Conservation (phyloP, 257 asterid species). For the Fraxinus cuspidata region DNA sequence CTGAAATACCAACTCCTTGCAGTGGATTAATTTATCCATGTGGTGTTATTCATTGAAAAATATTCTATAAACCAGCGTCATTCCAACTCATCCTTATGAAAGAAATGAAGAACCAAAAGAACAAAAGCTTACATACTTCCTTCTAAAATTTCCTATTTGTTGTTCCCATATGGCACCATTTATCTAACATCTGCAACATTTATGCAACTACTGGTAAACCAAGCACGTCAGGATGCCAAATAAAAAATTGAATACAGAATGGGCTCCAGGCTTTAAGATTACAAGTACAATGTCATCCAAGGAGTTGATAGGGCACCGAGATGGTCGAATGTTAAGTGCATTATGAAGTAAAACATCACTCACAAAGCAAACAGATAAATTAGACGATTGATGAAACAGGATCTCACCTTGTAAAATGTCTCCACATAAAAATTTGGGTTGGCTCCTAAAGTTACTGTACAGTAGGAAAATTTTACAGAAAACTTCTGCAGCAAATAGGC, state of each 20-base stretch:
- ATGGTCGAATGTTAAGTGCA: not conserved
- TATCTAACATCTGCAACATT: not conserved
- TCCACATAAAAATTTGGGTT: constrained; percentile 87
- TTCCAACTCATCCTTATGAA: not conserved
- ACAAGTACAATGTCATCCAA: not conserved
- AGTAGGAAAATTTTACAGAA: constrained; percentile 77
- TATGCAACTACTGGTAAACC: not conserved
- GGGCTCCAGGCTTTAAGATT: not conserved
- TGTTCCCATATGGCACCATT: not conserved
- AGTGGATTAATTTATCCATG: not conserved
- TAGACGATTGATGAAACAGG: constrained; percentile 12
- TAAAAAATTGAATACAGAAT: not conserved
- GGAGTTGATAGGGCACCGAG: constrained; percentile 1
- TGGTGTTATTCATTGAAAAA: not conserved
- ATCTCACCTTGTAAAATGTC: constrained; percentile 83
- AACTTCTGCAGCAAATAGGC: constrained; percentile 89
- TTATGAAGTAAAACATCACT: not conserved
- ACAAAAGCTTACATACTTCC: not conserved
- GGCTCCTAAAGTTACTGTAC: constrained; percentile 93
- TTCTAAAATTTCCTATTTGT: not conserved
- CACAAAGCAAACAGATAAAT: not conserved
- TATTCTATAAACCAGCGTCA: not conserved
- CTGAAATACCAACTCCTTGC: constrained; percentile 14
- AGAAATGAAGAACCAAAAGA: constrained; percentile 9
- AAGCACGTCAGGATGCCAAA: not conserved